phyloP scores from a whole-genome alignment of 129 eudicot species.

The Saposhnikovia divaricata region DNA sequence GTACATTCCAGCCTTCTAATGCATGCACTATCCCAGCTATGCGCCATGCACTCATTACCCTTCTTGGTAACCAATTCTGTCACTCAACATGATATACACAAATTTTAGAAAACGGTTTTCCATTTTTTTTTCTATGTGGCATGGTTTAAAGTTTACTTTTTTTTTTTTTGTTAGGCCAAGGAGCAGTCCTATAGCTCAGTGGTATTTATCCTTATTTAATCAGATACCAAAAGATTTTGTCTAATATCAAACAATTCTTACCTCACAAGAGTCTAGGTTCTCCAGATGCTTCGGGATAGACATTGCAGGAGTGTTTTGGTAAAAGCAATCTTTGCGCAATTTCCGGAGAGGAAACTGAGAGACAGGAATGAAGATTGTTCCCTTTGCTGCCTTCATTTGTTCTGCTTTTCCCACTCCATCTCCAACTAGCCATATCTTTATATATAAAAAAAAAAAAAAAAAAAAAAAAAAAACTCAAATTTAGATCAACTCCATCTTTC shows the following conservation, averaged over 20 bases:
- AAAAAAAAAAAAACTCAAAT: neutral
- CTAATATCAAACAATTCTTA: neutral
- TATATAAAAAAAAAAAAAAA: no score
- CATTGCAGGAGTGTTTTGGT: conserved; percentile 43
- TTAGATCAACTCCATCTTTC: neutral
- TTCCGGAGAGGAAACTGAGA: conserved; percentile 40
- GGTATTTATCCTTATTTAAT: neutral
- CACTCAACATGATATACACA: no score
- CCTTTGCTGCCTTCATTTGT: conserved; percentile 30
- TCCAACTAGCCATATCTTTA: conserved; percentile 47
- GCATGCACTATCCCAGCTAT: conserved; percentile 13
- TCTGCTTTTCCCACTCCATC: conserved; percentile 24
- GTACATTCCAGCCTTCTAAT: conserved; percentile 6
- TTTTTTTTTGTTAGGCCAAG: neutral
- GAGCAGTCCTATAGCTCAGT: neutral
- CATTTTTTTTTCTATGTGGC: neutral
- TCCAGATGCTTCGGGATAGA: conserved; percentile 37
- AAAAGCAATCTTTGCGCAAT: conserved; percentile 41
- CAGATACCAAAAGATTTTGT: neutral
- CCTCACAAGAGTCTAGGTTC: conserved; percentile 33
- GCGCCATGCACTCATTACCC: conserved; percentile 6
- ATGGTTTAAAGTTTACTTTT: no score
- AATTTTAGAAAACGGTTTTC: neutral
- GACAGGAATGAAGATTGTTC: conserved; percentile 1
- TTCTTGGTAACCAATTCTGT: conserved; percentile 13